Percentiles rank a stretch among this genome's conserved stretches.
phyloP scores from a whole-genome alignment of 2,329 filamentous ascomycete genomes.

The Fusarium staphyleae region DNA sequence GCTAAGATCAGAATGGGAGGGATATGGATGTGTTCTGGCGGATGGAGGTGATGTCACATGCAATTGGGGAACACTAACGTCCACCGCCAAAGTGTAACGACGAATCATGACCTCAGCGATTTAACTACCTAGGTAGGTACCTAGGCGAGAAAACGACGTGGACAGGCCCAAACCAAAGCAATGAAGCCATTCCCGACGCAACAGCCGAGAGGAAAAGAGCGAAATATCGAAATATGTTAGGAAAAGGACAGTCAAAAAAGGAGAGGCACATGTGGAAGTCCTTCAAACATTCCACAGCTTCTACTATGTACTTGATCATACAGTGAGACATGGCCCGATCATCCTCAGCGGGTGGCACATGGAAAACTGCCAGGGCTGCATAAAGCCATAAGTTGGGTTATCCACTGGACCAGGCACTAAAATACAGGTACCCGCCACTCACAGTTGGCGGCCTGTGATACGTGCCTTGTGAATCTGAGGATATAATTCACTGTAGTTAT shows the following conservation, averaged over 20 bases:
- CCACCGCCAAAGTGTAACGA: slow-evolving; percentile 6
- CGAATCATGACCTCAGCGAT: slow-evolving; percentile 35
- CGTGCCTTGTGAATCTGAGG: no score
- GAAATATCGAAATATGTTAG: background rate
- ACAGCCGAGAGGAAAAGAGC: background rate
- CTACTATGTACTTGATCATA: background rate
- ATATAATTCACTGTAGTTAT: no score
- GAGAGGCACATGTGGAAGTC: background rate
- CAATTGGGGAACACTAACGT: slow-evolving; percentile 31
- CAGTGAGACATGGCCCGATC: slow-evolving; percentile 17
- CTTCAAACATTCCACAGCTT: slow-evolving; percentile 6
- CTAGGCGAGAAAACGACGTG: slow-evolving; percentile 20
- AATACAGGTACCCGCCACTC: background rate
- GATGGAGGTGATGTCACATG: slow-evolving; percentile 42
- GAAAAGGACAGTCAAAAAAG: background rate
- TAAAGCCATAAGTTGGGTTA: background rate
- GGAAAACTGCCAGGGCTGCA: slow-evolving; percentile 27
- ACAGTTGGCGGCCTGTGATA: no score
- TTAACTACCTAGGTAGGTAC: no score
- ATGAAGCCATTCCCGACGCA: slow-evolving; percentile 5
- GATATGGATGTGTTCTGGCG: slow-evolving; percentile 14
- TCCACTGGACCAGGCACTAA: slow-evolving; percentile 19
- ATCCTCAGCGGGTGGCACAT: slow-evolving; percentile 19
- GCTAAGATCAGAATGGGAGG: slow-evolving; percentile 14
- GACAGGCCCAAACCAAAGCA: slow-evolving; percentile 5